Percentiles rank a stretch among this genome's conserved stretches.
Conservation (phyloP, 768 basidiomycete genomes). For the Calocybe gangraenosa region DNA sequence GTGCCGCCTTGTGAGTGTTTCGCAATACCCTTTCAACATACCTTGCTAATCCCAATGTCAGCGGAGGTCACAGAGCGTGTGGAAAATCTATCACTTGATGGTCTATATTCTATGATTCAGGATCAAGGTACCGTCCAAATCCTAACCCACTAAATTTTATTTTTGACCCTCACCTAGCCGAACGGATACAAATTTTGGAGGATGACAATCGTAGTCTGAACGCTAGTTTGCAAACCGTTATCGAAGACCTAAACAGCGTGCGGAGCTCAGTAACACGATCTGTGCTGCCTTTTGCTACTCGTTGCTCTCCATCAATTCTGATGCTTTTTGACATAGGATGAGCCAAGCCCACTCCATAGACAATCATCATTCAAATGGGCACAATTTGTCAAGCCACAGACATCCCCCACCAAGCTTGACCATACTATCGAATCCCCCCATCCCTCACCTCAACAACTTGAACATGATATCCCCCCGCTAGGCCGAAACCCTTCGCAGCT, state of each 20-base stretch:
- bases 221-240: constrained; percentile 53
- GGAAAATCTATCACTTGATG: constrained; percentile 58
- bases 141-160: constrained; percentile 1
- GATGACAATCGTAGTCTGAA: constrained; percentile 73
- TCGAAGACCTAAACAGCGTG: constrained; percentile 59
- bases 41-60: constrained; percentile 24
- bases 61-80: constrained; percentile 57
- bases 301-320: constrained; percentile 5
- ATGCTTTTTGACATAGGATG: constrained; percentile 24
- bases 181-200: constrained; percentile 66
- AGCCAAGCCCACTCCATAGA: constrained; percentile 47
- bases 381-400: constrained; percentile 67
- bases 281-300: constrained; percentile 22
- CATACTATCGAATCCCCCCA: constrained; percentile 64
- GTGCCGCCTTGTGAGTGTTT: constrained; percentile 77
- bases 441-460: constrained; percentile 71
- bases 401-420: constrained; percentile 78
- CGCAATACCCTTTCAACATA: background rate
- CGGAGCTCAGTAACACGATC: constrained; percentile 37
- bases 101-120: constrained; percentile 59
- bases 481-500: constrained; percentile 28
- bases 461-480: constrained; percentile 58
- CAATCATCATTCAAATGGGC: constrained; percentile 92
- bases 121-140: constrained; percentile 59
- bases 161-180: constrained; percentile 39